A percentile compares a stretch with the other conserved stretches of the same genome.
phyloP scores from a whole-genome alignment of 78 protist genomes.

The Dictyostelium intermedium region DNA sequence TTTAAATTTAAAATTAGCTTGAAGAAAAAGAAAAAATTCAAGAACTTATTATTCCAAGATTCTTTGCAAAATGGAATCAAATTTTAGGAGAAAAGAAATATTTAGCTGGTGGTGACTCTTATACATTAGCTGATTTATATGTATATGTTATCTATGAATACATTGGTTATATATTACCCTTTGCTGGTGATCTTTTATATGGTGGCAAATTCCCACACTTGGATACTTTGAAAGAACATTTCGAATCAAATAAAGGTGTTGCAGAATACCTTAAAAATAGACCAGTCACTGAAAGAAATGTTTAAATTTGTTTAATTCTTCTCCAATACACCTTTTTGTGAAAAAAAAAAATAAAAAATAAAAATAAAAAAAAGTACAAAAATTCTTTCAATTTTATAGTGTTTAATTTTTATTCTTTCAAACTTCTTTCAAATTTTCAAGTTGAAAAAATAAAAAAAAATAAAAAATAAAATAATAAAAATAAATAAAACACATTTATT shows the following conservation, averaged over 20 bases:
- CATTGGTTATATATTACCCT: neutral
- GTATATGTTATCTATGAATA: neutral
- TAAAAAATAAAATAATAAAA: neutral
- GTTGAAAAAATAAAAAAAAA: no score
- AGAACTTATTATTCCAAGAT: neutral
- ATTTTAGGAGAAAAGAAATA: neutral
- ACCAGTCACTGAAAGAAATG: neutral
- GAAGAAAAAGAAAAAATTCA: neutral
- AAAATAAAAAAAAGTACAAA: no score
- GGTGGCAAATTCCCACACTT: neutral
- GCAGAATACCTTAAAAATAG: neutral
- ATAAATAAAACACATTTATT: no score
- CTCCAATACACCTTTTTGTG: no score
- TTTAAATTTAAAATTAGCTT: neutral
- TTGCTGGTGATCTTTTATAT: neutral
- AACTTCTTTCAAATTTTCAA: no score
- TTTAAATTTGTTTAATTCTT: neutral
- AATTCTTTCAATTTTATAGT: no score
- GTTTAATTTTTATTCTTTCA: no score
- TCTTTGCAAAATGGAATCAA: neutral
- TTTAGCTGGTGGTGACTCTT: neutral
- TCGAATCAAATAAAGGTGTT: neutral
- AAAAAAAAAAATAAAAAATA: neutral
- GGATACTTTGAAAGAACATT: neutral
- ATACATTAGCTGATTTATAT: slow-evolving; percentile 1